Base-by-base conservation (phyloP, 2,329 filamentous ascomycete genomes). In the Ceratocystis albifundus region DNA sequence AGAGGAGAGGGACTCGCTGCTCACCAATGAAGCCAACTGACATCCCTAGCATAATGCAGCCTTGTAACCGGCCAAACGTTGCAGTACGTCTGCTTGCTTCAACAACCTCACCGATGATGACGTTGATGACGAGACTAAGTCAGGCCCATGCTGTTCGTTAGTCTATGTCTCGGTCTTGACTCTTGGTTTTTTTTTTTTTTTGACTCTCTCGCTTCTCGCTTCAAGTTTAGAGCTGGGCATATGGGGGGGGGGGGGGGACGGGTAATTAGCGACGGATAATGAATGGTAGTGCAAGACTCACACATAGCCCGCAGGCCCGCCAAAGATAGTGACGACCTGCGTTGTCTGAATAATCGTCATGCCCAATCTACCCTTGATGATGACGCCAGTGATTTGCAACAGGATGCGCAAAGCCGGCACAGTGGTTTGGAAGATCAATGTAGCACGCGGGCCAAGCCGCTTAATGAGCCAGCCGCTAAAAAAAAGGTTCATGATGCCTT, bases 251-350 rank as follows among this genome's bases (percentile, higher is more conserved):
- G 15, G 36, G 4, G 10, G 10, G 36, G 15, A 41, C 36, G 36
- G 36, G 3, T 12, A 41, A 41, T 41, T 41, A 41, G 3, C 10
- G 10, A 12, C 36, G 10, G 36, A 41, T 12, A 15, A 1, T 6
- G 0, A 0, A 36, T 22, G 5, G 22, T 10, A 17, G 45, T 7
- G n/a, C 12, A 15, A 62, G 17, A 41, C 75, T 69, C 66, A 78
- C 75, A 89, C 80, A 71, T 88, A 89, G 0, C 87, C 87, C 0
- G 82, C 82, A 0, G 87, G 87, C 0, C 87, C 87, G 0, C 87
- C 87, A 1, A 89, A 69, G 17, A 89, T 77, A 0, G 85, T 88
- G 65, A 89, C 85, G 17, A 86, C 74, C 74, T 90, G 87, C 0
- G 83, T 86, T 30, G 75, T 74, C 73, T 90, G 87, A 36, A 89